phyloP scores from a whole-genome alignment of 1,284 basidiomycete species.

The Polyporus tsugae region DNA sequence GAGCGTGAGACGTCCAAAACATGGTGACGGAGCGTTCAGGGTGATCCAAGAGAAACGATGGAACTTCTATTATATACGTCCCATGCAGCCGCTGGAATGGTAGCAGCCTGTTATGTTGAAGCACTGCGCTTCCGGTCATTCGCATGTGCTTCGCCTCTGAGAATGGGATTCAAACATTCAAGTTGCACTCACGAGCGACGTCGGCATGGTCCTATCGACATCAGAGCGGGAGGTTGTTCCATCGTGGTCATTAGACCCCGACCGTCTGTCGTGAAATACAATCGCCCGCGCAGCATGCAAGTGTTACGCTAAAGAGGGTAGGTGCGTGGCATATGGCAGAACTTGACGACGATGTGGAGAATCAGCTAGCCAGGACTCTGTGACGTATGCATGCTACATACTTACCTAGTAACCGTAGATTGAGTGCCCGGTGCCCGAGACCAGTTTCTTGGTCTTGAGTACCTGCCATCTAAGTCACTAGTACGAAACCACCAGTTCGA shows the following conservation, averaged over 20 bases:
- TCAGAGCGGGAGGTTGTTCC: not conserved
- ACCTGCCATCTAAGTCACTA: no score
- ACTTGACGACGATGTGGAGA: not conserved
- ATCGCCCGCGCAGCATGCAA: not conserved
- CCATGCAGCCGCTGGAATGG: not conserved
- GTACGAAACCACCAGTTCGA: no score
- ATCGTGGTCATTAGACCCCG: not conserved
- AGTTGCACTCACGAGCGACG: not conserved
- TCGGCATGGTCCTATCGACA: not conserved
- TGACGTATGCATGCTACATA: not conserved
- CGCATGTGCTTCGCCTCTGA: not conserved
- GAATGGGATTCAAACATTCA: not conserved
- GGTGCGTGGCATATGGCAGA: not conserved
- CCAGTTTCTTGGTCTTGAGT: no score
- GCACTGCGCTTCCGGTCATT: not conserved
- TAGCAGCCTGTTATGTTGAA: not conserved
- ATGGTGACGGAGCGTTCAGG: conserved; percentile 28
- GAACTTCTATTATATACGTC: not conserved
- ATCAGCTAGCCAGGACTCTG: not conserved
- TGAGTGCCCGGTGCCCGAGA: no score
- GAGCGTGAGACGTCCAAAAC: conserved; percentile 33
- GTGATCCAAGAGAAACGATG: not conserved
- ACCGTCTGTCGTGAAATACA: not conserved
- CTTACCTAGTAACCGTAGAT: not conserved
- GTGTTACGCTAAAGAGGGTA: not conserved